phyloP scores from a whole-genome alignment of 306 rosid species.

The Prunus mongolica region DNA sequence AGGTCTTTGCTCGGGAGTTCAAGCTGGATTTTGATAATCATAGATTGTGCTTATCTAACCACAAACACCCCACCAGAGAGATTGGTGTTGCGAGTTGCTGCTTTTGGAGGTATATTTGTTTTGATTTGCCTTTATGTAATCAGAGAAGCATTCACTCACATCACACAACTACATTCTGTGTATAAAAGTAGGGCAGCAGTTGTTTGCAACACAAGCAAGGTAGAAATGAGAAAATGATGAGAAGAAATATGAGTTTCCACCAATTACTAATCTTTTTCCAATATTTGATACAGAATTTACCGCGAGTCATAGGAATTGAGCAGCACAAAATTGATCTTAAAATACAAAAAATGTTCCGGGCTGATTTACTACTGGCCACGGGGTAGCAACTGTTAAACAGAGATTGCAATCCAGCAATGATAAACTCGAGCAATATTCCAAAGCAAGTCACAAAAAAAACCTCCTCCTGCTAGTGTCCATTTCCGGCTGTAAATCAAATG shows the following conservation, averaged over 20 bases:
- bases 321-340: neutral
- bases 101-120: slow-evolving; percentile 51
- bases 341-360: slow-evolving; percentile 5
- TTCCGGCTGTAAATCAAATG: slow-evolving; percentile 58
- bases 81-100: slow-evolving; percentile 38
- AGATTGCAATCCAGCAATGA: slow-evolving; percentile 15
- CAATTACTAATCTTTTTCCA: neutral
- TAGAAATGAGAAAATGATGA: slow-evolving; percentile 11
- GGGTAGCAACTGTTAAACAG: neutral
- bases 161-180: slow-evolving; percentile 12
- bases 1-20: slow-evolving; percentile 41
- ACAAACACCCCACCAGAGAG: slow-evolving; percentile 51
- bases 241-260: neutral
- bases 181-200: slow-evolving; percentile 6
- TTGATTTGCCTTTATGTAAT: slow-evolving; percentile 31
- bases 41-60: slow-evolving; percentile 56
- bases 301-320: neutral
- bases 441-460: slow-evolving; percentile 64
- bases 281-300: slow-evolving; percentile 1
- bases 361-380: slow-evolving; percentile 1
- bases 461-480: slow-evolving; percentile 99
- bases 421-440: slow-evolving; percentile 17
- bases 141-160: slow-evolving; percentile 15
- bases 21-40: slow-evolving; percentile 50
- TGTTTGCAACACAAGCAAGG: slow-evolving; percentile 5